Base-by-base conservation (phyloP, 192 early-diverging fungal genomes). In the Funneliformis geosporum region DNA sequence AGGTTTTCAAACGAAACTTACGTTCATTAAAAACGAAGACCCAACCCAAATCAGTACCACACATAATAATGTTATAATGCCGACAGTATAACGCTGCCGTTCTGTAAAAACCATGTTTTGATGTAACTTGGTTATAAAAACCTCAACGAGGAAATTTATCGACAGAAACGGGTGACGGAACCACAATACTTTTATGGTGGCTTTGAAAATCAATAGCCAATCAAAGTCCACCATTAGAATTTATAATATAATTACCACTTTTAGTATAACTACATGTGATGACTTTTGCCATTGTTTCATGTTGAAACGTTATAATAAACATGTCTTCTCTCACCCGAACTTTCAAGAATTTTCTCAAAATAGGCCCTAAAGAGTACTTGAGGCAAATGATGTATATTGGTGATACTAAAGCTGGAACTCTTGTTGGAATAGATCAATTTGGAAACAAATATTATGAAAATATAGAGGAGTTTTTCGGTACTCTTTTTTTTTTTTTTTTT, bases 41-140 rank as follows among this genome's bases (percentile, higher is more conserved):
- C 87, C 86, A 4, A 93, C 92, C 94, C 94, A 95, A 65, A 95
- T 93, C 69, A 92, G 79, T 61, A 94, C 94, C 10, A 95, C 93
- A 67, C 85, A 80, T 14, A 94, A 82, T 25, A 95, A 83, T 40
- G 89, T 83, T 3, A 89, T 16, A n/a, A 94, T 83, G 9, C 94
- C 94, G 38, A 87, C 55, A n/a, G 86, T 80, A 33, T 88, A 90
- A 16, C 93, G 89, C 11, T 70, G 65, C 38, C 39, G 33, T 21
- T 68, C 66, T 39, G 18, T 68, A 39, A 9, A 21, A 12, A 33
- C 16, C 38, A 21, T 68, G 39, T 40, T 21, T n/a, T 7, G 2
- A 68, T 12, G 39, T 5, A 8, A 64, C 5, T 25, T 25, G 21
- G 55, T 18, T 59, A 18, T 59, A 65, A 64, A 27, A 64, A 14